These are phyloP conservation scores for Senecio squalidus DNA, from an alignment of 140 eudicot species.

Conservation along the genomic window DNA sequence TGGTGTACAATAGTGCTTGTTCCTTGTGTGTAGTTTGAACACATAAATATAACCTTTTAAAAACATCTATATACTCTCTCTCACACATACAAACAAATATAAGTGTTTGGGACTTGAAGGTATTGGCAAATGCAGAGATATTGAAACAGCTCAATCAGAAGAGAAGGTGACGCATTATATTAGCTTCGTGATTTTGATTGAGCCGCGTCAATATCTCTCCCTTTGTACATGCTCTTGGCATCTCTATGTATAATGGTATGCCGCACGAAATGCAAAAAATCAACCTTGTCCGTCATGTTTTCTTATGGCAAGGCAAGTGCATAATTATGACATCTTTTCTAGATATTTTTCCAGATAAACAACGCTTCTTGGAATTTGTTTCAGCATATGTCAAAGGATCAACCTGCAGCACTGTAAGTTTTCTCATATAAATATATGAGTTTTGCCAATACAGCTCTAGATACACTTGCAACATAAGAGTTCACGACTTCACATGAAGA, in stretches of 20 bases:
- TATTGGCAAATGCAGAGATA: conserved; percentile 4
- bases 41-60: not conserved
- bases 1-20: conserved; percentile 4
- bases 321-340: not conserved
- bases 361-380: not conserved
- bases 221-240: not conserved
- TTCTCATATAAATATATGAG: not conserved
- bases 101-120: not conserved
- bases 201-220: conserved; percentile 11
- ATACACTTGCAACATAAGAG: not conserved
- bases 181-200: conserved; percentile 6
- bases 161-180: not conserved
- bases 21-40: not conserved
- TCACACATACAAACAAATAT: not conserved
- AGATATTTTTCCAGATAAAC: not conserved
- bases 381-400: not conserved
- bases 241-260: not conserved
- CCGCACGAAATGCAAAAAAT: not conserved
- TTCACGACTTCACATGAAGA: not conserved
- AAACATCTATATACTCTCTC: conserved; percentile 3
- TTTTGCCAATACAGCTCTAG: not conserved
- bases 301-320: not conserved
- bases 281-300: not conserved
- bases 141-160: conserved; percentile 14
- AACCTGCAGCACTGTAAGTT: not conserved